A percentile compares a stretch with the other conserved stretches of the same genome.
These are phyloP conservation scores for Leccinellum luteum DNA, from an alignment of 768 basidiomycete genomes.

Conservation along the genomic window DNA sequence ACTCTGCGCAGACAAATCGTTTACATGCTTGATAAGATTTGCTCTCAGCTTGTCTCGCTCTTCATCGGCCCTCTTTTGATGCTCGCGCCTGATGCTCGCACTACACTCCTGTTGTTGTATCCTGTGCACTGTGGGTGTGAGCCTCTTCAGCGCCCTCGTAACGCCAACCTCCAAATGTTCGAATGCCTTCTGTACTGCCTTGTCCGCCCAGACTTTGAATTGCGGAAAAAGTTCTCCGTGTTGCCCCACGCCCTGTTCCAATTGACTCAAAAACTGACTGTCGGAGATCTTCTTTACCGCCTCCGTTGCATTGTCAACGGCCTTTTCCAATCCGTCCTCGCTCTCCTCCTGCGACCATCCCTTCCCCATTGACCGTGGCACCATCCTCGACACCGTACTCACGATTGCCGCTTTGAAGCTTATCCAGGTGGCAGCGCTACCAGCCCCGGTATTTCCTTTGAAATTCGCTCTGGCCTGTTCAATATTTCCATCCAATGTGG, in stretches of 20 bases:
- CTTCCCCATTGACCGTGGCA: neutral
- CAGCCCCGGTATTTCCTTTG: neutral
- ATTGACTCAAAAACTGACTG: slow-evolving; percentile 10
- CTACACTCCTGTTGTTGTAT: slow-evolving; percentile 4
- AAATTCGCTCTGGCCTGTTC: slow-evolving; percentile 4
- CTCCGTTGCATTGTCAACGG: slow-evolving; percentile 1
- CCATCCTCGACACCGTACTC: neutral
- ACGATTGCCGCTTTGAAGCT: too few species aligned
- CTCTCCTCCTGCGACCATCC: neutral
- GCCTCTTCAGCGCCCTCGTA: slow-evolving; percentile 4
- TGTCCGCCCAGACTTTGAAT: neutral
- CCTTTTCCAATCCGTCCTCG: neutral
- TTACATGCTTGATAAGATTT: slow-evolving; percentile 19
- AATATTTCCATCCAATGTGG: slow-evolving; percentile 1
- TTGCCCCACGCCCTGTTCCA: slow-evolving; percentile 4
- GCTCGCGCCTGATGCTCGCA: neutral
- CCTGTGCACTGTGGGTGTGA: slow-evolving; percentile 5
- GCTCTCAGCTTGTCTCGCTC: slow-evolving; percentile 12
- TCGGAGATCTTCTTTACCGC: slow-evolving; percentile 7
- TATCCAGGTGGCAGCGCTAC: neutral
- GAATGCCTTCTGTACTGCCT: neutral
- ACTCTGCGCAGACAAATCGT: slow-evolving; percentile 7
- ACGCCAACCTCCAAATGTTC: neutral
- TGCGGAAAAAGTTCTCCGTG: neutral
- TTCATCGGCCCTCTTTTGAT: slow-evolving; percentile 1